phyloP scores from a whole-genome alignment of 2,329 filamentous ascomycete species.

The Colletotrichum somersetense region DNA sequence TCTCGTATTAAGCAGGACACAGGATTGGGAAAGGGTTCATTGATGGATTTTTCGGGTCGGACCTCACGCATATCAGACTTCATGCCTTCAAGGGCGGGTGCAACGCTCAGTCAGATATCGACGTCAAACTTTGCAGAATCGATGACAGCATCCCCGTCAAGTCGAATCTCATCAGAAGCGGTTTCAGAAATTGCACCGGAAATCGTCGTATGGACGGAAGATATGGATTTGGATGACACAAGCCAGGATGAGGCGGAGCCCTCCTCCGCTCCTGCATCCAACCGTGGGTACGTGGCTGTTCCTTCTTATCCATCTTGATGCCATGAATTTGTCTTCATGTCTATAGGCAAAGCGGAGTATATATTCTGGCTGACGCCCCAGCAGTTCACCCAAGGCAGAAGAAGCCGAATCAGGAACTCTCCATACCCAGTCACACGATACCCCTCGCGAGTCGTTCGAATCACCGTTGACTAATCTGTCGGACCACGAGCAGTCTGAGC shows the following conservation, averaged over 20 bases:
- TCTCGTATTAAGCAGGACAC: conserved; percentile 42
- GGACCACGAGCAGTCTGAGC: conserved; percentile 68
- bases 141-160: conserved; percentile 39
- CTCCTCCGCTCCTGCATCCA: conserved; percentile 27
- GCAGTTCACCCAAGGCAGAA: conserved; percentile 24
- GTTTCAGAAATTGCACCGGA: conserved; percentile 55
- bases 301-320: not conserved
- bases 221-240: conserved; percentile 51
- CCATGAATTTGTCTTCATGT: not conserved
- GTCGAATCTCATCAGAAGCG: conserved; percentile 51
- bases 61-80: conserved; percentile 47
- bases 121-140: conserved; percentile 46
- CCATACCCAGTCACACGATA: conserved; percentile 26
- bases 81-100: conserved; percentile 41
- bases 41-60: conserved; percentile 43
- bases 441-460: conserved; percentile 57
- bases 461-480: conserved; percentile 67
- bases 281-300: conserved; percentile 36
- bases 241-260: conserved; percentile 39
- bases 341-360: not conserved
- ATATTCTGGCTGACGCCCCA: conserved; percentile 11
- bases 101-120: conserved; percentile 49
- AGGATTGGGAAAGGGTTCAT: conserved; percentile 45
- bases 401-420: conserved; percentile 22
- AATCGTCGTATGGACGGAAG: conserved; percentile 60